Percentiles rank a stretch among this genome's conserved stretches.
Conservation (phyloP, 1,284 basidiomycete species). For the Xerocomus nothofagi region DNA sequence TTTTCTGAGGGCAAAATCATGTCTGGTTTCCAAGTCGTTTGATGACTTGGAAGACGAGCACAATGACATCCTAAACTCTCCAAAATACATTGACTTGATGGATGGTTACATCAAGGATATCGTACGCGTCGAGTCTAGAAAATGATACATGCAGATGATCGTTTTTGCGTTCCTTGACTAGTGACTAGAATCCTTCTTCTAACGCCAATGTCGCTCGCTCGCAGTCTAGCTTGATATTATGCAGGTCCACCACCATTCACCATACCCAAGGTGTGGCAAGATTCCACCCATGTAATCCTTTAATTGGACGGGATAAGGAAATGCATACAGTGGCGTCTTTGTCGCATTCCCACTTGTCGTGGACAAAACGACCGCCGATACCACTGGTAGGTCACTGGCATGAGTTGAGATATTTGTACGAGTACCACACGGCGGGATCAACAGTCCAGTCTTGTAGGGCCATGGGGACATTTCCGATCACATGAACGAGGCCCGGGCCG, state of each 20-base stretch:
- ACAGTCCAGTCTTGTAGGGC: conserved; percentile 91
- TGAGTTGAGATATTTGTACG: conserved; percentile 97
- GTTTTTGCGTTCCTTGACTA: conserved; percentile 14
- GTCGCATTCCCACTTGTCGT: conserved; percentile 73
- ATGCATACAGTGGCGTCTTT: conserved; percentile 57
- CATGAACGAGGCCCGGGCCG: conserved; percentile 97
- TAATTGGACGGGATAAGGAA: conserved; percentile 16
- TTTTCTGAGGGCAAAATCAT: conserved; percentile 46
- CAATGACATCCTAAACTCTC: conserved; percentile 49
- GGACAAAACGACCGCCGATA: conserved; percentile 91
- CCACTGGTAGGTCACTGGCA: conserved; percentile 96
- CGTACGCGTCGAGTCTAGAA: not conserved
- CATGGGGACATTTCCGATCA: conserved; percentile 89
- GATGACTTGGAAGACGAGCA: conserved; percentile 54
- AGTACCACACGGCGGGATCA: conserved; percentile 98
- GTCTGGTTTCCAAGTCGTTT: conserved; percentile 42
- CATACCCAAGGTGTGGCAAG: conserved; percentile 53
- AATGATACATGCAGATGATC: not conserved
- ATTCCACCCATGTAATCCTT: conserved; percentile 7
- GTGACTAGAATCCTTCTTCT: conserved; percentile 49
- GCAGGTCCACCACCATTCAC: conserved; percentile 99
- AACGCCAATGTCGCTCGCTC: conserved; percentile 64
- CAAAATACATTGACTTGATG: conserved; percentile 51
- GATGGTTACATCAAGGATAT: conserved; percentile 37
- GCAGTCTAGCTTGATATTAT: conserved; percentile 80